A percentile compares a stretch with the other conserved stretches of the same genome.
phyloP scores from a whole-genome alignment of 73 alveolate genomes.

The Blepharisma japonicum region DNA sequence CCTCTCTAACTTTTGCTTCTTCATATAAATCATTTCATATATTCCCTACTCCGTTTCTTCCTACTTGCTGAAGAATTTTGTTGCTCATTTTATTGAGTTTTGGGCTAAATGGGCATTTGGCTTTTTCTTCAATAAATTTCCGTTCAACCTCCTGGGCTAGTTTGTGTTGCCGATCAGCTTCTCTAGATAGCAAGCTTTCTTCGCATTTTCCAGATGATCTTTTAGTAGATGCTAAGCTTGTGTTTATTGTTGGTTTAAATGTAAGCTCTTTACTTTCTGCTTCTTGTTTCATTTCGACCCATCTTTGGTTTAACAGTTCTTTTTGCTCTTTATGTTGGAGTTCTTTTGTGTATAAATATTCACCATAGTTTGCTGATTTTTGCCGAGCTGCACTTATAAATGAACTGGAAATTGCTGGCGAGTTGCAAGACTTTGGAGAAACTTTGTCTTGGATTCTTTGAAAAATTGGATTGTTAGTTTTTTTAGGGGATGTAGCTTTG shows the following conservation, averaged over 20 bases:
- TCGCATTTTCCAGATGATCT: background rate
- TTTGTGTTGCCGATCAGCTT: background rate
- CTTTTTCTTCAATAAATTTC: background rate
- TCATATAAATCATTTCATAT: too few relatives aligned
- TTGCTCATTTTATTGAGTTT: background rate
- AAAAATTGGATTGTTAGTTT: too few relatives aligned
- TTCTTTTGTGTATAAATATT: background rate
- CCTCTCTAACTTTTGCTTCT: too few relatives aligned
- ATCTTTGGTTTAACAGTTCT: background rate
- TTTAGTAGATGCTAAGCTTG: background rate
- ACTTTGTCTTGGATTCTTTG: too few relatives aligned
- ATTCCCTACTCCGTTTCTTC: background rate
- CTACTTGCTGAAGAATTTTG: background rate
- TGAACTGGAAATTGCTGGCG: too few relatives aligned
- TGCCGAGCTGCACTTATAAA: too few relatives aligned
- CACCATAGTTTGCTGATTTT: constrained; percentile 4
- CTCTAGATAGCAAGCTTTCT: background rate
- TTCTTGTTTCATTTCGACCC: background rate
- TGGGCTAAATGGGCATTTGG: constrained; percentile 4
- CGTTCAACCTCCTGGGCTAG: background rate
- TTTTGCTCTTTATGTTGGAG: background rate
- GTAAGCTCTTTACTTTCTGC: constrained; percentile 1
- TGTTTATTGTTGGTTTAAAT: constrained; percentile 16
- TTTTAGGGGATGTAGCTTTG: too few relatives aligned
- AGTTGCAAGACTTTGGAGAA: too few relatives aligned